Evolutionary conservation across 2,329 filamentous ascomycete species (phyloP).

Genomic region (Epichloe hybrida): DNA sequence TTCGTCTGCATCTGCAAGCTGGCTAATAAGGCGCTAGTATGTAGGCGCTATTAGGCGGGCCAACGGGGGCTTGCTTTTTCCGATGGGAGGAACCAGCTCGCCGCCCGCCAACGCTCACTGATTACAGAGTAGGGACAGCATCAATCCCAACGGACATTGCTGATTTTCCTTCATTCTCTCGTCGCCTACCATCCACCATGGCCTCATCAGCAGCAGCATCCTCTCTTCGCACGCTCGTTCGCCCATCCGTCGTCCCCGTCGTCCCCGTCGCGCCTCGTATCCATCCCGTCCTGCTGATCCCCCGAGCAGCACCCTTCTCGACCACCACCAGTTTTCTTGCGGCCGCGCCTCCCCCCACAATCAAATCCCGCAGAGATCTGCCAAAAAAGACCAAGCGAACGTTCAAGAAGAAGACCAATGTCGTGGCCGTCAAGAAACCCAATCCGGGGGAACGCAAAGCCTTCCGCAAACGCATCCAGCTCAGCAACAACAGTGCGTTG

Average conservation of each 20-base stretch:
- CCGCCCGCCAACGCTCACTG: no score
- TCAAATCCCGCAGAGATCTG: conserved; percentile 23
- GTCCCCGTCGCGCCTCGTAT: conserved; percentile 20
- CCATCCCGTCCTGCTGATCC: conserved; percentile 14
- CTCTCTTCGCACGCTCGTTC: conserved; percentile 29
- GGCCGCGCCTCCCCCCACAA: conserved; percentile 15
- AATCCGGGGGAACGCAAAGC: conserved; percentile 78
- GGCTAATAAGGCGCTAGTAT: no score
- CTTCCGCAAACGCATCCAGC: conserved; percentile 72
- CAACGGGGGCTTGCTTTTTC: no score
- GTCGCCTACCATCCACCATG: conserved; percentile 3
- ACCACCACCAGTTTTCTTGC: conserved; percentile 18
- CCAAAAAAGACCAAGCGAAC: conserved; percentile 28
- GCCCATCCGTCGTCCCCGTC: conserved; percentile 17
- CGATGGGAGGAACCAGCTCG: no score
- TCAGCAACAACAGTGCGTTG: conserved; percentile 89
- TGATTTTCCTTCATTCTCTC: background rate
- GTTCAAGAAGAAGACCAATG: conserved; percentile 38
- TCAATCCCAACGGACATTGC: background rate
- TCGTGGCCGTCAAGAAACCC: conserved; percentile 41
- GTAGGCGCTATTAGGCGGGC: no score
- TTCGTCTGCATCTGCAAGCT: no score
- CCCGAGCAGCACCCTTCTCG: conserved; percentile 27
- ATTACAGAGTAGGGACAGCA: no score
- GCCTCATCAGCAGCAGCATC: conserved; percentile 5